These are phyloP conservation scores for Stagonosporopsis vannaccii DNA, from an alignment of 2,329 filamentous ascomycete genomes.

Conservation along the genomic window DNA sequence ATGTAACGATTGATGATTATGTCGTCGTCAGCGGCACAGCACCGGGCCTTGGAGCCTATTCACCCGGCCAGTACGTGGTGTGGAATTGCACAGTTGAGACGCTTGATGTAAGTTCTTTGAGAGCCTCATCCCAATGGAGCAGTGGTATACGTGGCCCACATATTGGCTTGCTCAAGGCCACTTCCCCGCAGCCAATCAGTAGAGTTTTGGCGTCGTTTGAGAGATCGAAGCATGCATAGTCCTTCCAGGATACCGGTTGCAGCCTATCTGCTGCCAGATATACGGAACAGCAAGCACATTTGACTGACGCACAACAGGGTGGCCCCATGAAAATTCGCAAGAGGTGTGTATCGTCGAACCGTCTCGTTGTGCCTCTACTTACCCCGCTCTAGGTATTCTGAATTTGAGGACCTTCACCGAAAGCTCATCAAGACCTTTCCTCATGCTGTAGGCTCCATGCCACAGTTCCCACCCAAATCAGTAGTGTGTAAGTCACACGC, in stretches of 20 bases:
- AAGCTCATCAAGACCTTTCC: slow-evolving; percentile 83
- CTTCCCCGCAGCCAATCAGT: slow-evolving; percentile 27
- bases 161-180: slow-evolving; percentile 13
- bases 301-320: slow-evolving; percentile 51
- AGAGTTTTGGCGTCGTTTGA: slow-evolving; percentile 4
- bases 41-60: slow-evolving; percentile 77
- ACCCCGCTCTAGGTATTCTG: slow-evolving; percentile 73
- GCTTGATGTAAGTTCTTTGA: slow-evolving; percentile 68
- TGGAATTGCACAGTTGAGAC: slow-evolving; percentile 93
- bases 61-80: slow-evolving; percentile 64
- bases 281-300: background rate
- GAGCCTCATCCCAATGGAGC: slow-evolving; percentile 25
- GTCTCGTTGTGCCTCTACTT: slow-evolving; percentile 23
- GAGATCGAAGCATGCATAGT: slow-evolving; percentile 23
- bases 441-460: slow-evolving; percentile 82
- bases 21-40: slow-evolving; percentile 65
- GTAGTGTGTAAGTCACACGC: slow-evolving; percentile 71
- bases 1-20: slow-evolving; percentile 68
- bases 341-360: slow-evolving; percentile 52
- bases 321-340: slow-evolving; percentile 66
- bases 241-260: slow-evolving; percentile 4
- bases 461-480: slow-evolving; percentile 89
- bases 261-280: slow-evolving; percentile 8
- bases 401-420: slow-evolving; percentile 83
- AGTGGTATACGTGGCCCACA: slow-evolving; percentile 21